Percentiles rank a stretch among this genome's conserved stretches.
Evolutionary conservation across 2,329 filamentous ascomycete genomes (phyloP).

Genomic region (Colletotrichum sojae): DNA sequence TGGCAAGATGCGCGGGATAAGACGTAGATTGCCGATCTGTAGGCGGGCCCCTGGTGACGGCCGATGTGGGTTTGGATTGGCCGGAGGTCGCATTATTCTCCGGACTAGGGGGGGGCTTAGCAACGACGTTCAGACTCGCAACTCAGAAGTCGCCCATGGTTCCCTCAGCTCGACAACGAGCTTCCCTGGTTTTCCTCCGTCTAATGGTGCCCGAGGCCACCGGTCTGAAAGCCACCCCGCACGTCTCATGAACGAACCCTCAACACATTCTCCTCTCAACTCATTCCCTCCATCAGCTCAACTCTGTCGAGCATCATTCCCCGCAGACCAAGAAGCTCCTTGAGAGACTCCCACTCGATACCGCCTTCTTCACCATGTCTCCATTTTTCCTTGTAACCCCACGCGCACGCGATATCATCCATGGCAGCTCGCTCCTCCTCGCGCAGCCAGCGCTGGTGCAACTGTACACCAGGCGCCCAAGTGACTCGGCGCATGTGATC

Average conservation of each 20-base stretch:
- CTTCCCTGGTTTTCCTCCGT: constrained; percentile 32
- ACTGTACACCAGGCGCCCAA: constrained; percentile 86
- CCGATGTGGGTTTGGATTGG: constrained; percentile 37
- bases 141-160: constrained; percentile 29
- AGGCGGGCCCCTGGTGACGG: constrained; percentile 26
- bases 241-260: constrained; percentile 36
- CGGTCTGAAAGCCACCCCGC: constrained; percentile 22
- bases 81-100: constrained; percentile 39
- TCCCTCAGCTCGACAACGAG: constrained; percentile 34
- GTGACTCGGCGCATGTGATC: constrained; percentile 96
- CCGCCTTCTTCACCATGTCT: constrained; percentile 92
- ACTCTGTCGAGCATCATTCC: constrained; percentile 93
- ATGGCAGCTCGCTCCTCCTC: constrained; percentile 92
- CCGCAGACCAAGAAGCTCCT: constrained; percentile 85
- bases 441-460: constrained; percentile 86
- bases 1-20: constrained; percentile 42
- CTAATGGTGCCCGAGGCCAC: constrained; percentile 25
- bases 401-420: constrained; percentile 88
- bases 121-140: constrained; percentile 36
- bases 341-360: constrained; percentile 87
- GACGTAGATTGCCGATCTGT: constrained; percentile 43
- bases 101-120: constrained; percentile 40
- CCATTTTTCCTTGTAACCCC: constrained; percentile 89
- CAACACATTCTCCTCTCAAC: constrained; percentile 40
- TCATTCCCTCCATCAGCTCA: constrained; percentile 94